Conservation (phyloP, 768 basidiomycete genomes). For the Mycena galericulata region DNA sequence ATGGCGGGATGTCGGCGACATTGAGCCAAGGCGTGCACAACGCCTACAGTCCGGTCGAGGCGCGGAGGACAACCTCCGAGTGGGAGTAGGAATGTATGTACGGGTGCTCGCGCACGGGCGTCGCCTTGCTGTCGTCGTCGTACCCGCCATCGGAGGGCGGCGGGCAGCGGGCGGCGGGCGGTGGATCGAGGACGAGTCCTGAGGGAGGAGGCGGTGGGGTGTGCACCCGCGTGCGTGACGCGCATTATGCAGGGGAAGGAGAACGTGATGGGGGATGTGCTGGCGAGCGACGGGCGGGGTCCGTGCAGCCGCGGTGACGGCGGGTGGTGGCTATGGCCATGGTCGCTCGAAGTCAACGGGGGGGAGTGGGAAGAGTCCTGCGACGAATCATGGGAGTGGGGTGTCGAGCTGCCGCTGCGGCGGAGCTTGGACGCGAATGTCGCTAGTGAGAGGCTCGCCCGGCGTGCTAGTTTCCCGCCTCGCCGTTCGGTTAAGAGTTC, state of each 20-base stretch:
- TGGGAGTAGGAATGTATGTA: conserved; percentile 14
- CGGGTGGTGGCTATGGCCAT: neutral
- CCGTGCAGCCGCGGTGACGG: conserved; percentile 13
- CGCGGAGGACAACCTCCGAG: conserved; percentile 17
- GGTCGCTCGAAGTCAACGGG: conserved; percentile 28
- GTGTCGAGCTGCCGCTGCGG: neutral
- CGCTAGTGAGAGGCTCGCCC: conserved; percentile 23
- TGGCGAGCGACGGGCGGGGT: no score
- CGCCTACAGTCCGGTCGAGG: no score
- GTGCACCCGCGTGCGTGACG: neutral
- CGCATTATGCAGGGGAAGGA: conserved; percentile 7
- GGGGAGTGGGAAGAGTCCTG: no score
- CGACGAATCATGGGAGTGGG: conserved; percentile 22
- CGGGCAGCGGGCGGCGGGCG: conserved; percentile 26
- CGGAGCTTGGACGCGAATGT: conserved; percentile 22
- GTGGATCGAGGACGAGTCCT: neutral
- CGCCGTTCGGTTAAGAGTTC: conserved; percentile 8
- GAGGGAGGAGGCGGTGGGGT: neutral
- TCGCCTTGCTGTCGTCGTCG: conserved; percentile 19
- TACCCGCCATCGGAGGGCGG: no score
- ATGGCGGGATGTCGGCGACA: no score
- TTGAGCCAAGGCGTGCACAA: conserved; percentile 10
- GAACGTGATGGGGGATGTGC: conserved; percentile 21
- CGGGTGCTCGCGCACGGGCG: conserved; percentile 11
- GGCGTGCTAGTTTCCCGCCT: conserved; percentile 10